Evolutionary conservation across 83 land plant species (phyloP).

Genomic region (Picea abies): DNA sequence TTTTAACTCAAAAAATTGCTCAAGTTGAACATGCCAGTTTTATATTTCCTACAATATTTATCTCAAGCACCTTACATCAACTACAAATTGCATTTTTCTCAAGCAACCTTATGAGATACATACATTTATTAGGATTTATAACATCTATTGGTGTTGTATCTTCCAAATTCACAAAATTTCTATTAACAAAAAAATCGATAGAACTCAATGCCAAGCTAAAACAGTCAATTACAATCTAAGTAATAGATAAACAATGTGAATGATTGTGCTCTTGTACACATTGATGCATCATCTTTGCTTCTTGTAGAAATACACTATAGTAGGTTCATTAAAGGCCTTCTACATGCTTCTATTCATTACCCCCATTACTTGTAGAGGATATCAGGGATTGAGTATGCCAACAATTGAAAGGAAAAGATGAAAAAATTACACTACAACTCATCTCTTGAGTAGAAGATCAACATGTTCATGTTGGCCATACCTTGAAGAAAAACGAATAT

Average conservation of each 20-base stretch:
- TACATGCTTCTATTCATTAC: not conserved
- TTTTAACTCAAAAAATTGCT: not conserved
- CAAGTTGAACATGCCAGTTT: not conserved
- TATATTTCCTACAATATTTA: not conserved
- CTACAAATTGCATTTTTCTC: conserved; percentile 21
- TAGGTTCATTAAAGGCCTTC: not conserved
- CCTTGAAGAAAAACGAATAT: no score
- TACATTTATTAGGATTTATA: conserved; percentile 7
- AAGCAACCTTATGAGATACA: conserved; percentile 2
- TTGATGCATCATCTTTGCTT: not conserved
- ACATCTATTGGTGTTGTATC: conserved; percentile 17
- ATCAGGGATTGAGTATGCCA: no score
- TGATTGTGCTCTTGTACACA: no score
- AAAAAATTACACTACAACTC: no score
- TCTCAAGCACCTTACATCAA: not conserved
- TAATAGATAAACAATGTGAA: not conserved
- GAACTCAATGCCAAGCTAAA: not conserved
- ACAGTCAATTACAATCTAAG: not conserved
- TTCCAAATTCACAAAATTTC: conserved; percentile 16
- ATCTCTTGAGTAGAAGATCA: no score
- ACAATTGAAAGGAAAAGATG: no score
- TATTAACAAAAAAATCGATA: not conserved
- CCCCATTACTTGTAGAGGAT: no score
- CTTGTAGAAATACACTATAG: not conserved
- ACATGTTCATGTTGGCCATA: no score